These are phyloP conservation scores for Angomonas ambiguus DNA, from an alignment of 208 protist species.

Conservation along the genomic window DNA sequence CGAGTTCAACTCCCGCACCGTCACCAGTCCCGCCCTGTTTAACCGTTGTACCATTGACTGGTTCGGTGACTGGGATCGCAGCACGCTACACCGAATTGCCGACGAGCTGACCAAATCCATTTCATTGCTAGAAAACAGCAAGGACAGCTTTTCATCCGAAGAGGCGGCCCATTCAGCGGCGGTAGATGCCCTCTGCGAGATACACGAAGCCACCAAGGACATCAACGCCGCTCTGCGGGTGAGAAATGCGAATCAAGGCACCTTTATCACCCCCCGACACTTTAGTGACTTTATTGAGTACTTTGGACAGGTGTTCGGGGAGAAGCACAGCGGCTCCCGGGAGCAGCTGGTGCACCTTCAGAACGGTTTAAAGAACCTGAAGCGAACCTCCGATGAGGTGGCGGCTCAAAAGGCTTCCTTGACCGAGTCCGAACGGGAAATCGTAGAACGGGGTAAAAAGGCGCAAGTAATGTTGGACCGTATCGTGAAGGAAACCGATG, in stretches of 20 bases:
- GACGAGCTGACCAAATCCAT: slow-evolving; percentile 86
- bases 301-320: slow-evolving; percentile 88
- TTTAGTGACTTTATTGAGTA: slow-evolving; percentile 98
- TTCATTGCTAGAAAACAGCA: slow-evolving; percentile 74
- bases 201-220: slow-evolving; percentile 90
- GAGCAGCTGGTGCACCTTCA: slow-evolving; percentile 96
- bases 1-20: slow-evolving; percentile 93
- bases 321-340: slow-evolving; percentile 91
- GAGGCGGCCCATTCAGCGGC: slow-evolving; percentile 67
- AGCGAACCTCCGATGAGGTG: slow-evolving; percentile 88
- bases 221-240: slow-evolving; percentile 72
- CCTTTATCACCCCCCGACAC: slow-evolving; percentile 97
- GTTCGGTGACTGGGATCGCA: slow-evolving; percentile 98
- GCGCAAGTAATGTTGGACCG: slow-evolving; percentile 83
- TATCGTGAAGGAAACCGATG: slow-evolving; percentile 83
- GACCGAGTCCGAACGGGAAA: slow-evolving; percentile 77
- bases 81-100: slow-evolving; percentile 93
- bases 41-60: slow-evolving; percentile 99
- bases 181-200: slow-evolving; percentile 84
- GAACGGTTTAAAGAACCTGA: slow-evolving; percentile 93
- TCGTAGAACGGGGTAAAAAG: slow-evolving; percentile 67
- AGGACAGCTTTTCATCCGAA: slow-evolving; percentile 33
- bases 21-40: slow-evolving; percentile 98
- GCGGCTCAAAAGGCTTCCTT: slow-evolving; percentile 75
- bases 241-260: slow-evolving; percentile 80